Base-by-base conservation (phyloP, 768 basidiomycete genomes). In the Termitomyces titanicus region DNA sequence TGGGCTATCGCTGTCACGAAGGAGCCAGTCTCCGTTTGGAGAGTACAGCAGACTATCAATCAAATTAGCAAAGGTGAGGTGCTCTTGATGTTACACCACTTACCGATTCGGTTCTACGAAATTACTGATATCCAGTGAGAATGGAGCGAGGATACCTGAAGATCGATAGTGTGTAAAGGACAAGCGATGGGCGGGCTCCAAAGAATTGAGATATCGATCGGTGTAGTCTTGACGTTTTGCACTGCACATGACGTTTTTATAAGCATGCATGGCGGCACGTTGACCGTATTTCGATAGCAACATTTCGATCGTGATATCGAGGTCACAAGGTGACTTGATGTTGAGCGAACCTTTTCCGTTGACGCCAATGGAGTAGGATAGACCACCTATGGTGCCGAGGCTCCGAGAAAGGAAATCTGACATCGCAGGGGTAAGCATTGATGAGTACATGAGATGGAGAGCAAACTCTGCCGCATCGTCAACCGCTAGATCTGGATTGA, bases 1-100 rank as follows among this genome's bases (percentile, higher is more conserved):
- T 2, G 77, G 77, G 22, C 70, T 72, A 0, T 71, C 70, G 25
- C 63, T 69, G 56, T 79, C 77, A 9, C 65, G 67, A 35, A 63
- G 47, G 29, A 76, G 50, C 77, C 77, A 79, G 22, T 58, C 48
- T 11, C 77, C 75, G 13, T 64, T 20, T 1, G 69, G 45, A 10
- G 70, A 65, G 54, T 77, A 80, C 24, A 80, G 66, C 27, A 77
- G 67, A 12, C 74, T 66, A 40, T 11, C 6, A 13, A 45, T 13
- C 18, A 17, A 20, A 31, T 37, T 33, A 5, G n/a, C 5, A 12
- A 37, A 46, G n/a, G 25, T 24, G 8, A 42, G 29, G 5, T 18
- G 5, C 38, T 12, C 34, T 25, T 24, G 11, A 40, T 48, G 4
- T 25, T 22, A 20, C 13, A 29, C 35, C 31, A 15, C 57, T 47